Evolutionary conservation across 257 asterid species (phyloP).

Genomic region (Verbena officinalis): DNA sequence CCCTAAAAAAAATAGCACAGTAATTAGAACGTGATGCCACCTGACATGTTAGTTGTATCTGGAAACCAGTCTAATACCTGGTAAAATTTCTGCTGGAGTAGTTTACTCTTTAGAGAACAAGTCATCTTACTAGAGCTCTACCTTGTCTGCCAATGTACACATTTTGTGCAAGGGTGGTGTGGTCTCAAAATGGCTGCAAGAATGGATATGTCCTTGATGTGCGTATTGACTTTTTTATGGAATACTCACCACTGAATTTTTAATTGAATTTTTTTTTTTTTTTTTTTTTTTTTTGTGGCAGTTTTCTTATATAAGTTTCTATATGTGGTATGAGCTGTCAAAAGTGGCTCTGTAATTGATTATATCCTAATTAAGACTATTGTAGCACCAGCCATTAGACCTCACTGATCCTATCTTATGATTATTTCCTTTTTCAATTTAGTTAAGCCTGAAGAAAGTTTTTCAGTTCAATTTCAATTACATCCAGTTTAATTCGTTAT

Average conservation of each 20-base stretch:
- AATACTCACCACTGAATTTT: neutral
- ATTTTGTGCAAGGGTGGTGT: neutral
- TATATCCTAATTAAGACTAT: neutral
- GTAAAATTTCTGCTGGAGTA: conserved; percentile 16
- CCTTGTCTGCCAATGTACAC: neutral
- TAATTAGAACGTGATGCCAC: conserved; percentile 19
- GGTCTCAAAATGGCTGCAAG: conserved; percentile 1
- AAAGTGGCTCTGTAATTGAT: neutral
- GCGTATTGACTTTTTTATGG: no score
- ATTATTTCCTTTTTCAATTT: neutral
- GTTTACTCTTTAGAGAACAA: conserved; percentile 14
- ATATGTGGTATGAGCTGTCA: neutral
- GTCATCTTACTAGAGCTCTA: conserved; percentile 15
- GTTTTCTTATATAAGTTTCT: neutral
- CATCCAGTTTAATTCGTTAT: neutral
- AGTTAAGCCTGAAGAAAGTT: neutral
- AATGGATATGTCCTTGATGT: neutral
- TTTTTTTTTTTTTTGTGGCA: no score
- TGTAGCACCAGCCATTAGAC: neutral
- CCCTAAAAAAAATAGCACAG: neutral
- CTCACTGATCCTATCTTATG: neutral
- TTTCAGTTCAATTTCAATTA: neutral
- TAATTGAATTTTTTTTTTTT: neutral
- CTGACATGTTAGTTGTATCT: neutral
- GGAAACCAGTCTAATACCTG: conserved; percentile 7